These are phyloP conservation scores for Sugiyamaella marilandica DNA, from an alignment of 805 yeast species.

Conservation along the genomic window DNA sequence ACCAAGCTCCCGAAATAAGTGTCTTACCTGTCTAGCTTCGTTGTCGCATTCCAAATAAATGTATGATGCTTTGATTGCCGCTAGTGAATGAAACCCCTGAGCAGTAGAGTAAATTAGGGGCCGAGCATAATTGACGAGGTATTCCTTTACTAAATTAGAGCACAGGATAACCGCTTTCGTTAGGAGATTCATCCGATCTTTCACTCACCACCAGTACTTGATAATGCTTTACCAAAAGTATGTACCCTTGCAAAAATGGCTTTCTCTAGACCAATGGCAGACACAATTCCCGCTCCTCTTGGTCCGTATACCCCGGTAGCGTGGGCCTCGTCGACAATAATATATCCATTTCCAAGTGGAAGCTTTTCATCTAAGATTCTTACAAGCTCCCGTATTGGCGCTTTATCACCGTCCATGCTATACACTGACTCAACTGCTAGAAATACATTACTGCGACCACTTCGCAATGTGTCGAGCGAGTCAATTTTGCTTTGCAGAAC, in stretches of 20 bases:
- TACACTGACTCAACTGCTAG: slow-evolving; percentile 25
- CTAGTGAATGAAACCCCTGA: slow-evolving; percentile 15
- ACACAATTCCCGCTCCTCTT: slow-evolving; percentile 57
- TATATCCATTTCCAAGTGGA: slow-evolving; percentile 48
- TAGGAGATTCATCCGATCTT: not conserved
- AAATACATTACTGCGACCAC: slow-evolving; percentile 15
- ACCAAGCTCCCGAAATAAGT: not conserved
- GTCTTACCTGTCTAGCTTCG: slow-evolving; percentile 3
- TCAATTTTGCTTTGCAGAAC: not conserved
- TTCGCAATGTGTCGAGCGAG: not conserved
- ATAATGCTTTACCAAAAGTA: slow-evolving; percentile 27
- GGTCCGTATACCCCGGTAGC: slow-evolving; percentile 90
- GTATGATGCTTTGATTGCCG: slow-evolving; percentile 21
- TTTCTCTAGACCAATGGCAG: slow-evolving; percentile 16
- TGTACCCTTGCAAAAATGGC: slow-evolving; percentile 20
- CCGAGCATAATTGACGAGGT: slow-evolving; percentile 24
- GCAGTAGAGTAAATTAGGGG: slow-evolving; percentile 25
- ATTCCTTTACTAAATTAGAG: slow-evolving; percentile 10
- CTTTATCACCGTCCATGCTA: slow-evolving; percentile 27
- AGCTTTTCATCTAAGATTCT: slow-evolving; percentile 1
- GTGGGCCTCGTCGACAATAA: slow-evolving; percentile 86
- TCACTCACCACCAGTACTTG: slow-evolving; percentile 20
- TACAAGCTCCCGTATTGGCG: slow-evolving; percentile 17
- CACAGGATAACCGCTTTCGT: slow-evolving; percentile 21
- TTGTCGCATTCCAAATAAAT: slow-evolving; percentile 6